Percentiles rank a stretch among this genome's conserved stretches.
Conservation (phyloP, 2,329 filamentous ascomycete genomes). For the Cercospora sp. region DNA sequence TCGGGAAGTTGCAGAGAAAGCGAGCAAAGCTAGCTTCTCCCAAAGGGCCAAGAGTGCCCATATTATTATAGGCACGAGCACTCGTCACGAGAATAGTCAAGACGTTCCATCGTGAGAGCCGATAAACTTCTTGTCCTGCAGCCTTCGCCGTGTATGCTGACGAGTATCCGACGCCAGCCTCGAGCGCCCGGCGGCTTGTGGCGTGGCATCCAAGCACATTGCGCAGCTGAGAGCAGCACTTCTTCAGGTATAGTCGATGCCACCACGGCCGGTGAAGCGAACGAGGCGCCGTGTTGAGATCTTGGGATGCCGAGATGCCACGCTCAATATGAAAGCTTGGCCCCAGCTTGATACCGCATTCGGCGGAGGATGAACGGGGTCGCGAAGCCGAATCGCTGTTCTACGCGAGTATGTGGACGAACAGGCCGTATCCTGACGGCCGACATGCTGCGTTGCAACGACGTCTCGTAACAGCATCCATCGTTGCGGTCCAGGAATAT, state of each 20-base stretch:
- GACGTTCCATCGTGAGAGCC: not conserved
- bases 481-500: not conserved
- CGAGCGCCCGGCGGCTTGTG: constrained; percentile 1
- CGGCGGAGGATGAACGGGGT: not conserved
- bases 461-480: not conserved
- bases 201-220: constrained; percentile 4
- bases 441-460: not conserved
- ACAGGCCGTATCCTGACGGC: not conserved
- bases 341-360: not conserved
- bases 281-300: constrained; percentile 1
- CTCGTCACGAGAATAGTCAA: not conserved
- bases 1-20: not conserved
- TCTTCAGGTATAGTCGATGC: constrained; percentile 5
- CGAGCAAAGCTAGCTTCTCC: not conserved
- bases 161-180: not conserved
- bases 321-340: constrained; percentile 2
- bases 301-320: constrained; percentile 2
- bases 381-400: not conserved
- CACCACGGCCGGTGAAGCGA: not conserved
- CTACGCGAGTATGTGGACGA: not conserved
- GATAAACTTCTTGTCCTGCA: not conserved
- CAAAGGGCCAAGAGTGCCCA: not conserved
- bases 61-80: not conserved
- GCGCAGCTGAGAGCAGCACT: constrained; percentile 3
- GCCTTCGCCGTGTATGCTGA: constrained; percentile 2